Percentiles rank a stretch among this genome's conserved stretches.
These are phyloP conservation scores for Chionographis japonica DNA, from an alignment of 106 monocot species.

Conservation along the genomic window DNA sequence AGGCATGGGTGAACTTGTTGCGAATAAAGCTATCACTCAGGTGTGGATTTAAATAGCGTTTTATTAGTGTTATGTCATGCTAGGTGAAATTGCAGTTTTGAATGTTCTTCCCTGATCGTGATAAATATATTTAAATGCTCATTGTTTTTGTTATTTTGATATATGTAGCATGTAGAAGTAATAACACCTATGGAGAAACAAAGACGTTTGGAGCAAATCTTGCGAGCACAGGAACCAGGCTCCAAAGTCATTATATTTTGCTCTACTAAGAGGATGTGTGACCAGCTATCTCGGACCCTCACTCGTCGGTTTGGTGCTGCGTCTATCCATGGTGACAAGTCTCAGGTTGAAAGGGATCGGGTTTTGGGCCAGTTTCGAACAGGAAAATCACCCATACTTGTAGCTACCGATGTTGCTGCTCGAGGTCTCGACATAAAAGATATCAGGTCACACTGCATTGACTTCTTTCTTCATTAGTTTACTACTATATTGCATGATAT, in stretches of 20 bases:
- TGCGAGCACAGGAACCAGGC: constrained; percentile 80
- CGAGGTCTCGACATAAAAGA: constrained; percentile 94
- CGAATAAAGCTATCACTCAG: constrained; percentile 94
- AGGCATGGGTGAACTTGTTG: constrained; percentile 82
- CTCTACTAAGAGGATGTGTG: constrained; percentile 92
- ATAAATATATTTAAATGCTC: not conserved
- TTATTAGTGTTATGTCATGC: not conserved
- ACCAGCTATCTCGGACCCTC: constrained; percentile 65
- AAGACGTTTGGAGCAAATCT: constrained; percentile 78
- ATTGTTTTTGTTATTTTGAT: not conserved
- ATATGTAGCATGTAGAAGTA: constrained; percentile 67
- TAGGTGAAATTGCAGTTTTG: not conserved
- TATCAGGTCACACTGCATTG: constrained; percentile 44
- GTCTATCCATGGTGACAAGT: constrained; percentile 74
- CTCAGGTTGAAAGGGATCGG: constrained; percentile 78
- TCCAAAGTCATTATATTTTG: constrained; percentile 87
- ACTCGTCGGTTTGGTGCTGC: constrained; percentile 75
- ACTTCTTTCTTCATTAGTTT: not conserved
- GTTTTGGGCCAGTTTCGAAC: constrained; percentile 70
- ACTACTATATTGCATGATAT: no score
- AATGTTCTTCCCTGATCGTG: not conserved
- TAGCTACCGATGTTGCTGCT: constrained; percentile 76
- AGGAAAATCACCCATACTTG: constrained; percentile 76
- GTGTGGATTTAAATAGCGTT: constrained; percentile 18
- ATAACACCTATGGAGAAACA: constrained; percentile 68